phyloP scores from a whole-genome alignment of 202 grass and related monocot species.

The Setaria viridis region DNA sequence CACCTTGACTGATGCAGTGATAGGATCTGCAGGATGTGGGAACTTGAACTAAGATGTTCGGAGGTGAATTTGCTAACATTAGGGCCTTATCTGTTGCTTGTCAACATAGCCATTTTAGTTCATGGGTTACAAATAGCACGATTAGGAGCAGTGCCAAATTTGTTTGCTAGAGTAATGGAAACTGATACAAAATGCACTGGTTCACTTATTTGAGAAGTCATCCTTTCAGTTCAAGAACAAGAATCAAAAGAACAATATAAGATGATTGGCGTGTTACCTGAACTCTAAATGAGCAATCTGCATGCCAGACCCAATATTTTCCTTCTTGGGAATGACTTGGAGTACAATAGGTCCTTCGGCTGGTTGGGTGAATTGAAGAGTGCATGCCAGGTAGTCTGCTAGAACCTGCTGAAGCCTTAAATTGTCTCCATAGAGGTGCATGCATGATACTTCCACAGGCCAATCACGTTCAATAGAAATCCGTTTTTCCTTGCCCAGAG shows the following conservation, averaged over 20 bases:
- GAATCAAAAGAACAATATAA: conserved; percentile 18
- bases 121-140: not conserved
- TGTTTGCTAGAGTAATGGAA: conserved; percentile 4
- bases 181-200: not conserved
- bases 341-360: conserved; percentile 79
- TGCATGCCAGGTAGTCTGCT: conserved; percentile 72
- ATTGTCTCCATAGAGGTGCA: conserved; percentile 94
- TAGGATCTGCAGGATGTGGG: not conserved
- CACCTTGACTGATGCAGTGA: not conserved
- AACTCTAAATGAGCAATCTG: conserved; percentile 95
- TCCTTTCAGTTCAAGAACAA: conserved; percentile 22
- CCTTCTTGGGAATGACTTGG: conserved; percentile 72
- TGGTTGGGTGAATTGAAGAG: conserved; percentile 80
- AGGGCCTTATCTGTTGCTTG: not conserved
- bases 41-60: conserved; percentile 15
- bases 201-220: conserved; percentile 26
- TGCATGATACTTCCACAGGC: conserved; percentile 79
- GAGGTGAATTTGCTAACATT: conserved; percentile 23
- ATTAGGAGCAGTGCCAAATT: not conserved
- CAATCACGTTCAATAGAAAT: conserved; percentile 82
- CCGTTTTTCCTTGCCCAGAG: conserved; percentile 67
- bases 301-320: conserved; percentile 82
- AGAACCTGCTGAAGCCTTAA: conserved; percentile 98
- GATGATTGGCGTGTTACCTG: conserved; percentile 60
- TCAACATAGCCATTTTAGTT: not conserved